Conservation (phyloP, 768 basidiomycete species). For the Termitomyces eurrhizus region DNA sequence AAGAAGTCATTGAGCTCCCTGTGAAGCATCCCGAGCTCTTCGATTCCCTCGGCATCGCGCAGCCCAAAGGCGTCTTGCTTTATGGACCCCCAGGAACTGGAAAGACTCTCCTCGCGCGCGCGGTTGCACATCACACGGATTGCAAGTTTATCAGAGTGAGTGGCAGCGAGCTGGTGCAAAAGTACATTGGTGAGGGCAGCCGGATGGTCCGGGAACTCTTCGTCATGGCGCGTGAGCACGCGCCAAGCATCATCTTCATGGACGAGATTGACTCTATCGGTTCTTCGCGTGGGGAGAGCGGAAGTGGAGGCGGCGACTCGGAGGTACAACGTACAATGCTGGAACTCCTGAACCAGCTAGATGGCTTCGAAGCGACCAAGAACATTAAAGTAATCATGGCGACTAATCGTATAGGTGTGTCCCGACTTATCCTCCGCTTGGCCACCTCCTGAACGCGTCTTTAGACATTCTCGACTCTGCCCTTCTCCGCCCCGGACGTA, state of each 20-base stretch:
- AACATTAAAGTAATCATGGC: constrained; percentile 98
- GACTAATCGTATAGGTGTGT: constrained; percentile 88
- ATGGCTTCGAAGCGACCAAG: constrained; percentile 94
- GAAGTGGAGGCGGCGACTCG: constrained; percentile 83
- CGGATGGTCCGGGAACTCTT: constrained; percentile 97
- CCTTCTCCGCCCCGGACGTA: constrained; percentile 88
- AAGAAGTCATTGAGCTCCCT: constrained; percentile 94
- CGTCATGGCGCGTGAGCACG: constrained; percentile 97
- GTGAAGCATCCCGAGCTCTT: constrained; percentile 98
- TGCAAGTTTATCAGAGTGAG: constrained; percentile 97
- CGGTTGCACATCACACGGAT: constrained; percentile 96
- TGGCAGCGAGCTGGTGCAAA: constrained; percentile 93
- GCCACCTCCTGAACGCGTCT: neutral
- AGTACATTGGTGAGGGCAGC: constrained; percentile 96
- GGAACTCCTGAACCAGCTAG: constrained; percentile 84
- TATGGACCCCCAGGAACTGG: constrained; percentile 97
- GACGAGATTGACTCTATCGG: constrained; percentile 99
- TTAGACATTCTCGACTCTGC: constrained; percentile 93
- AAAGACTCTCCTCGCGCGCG: constrained; percentile 92
- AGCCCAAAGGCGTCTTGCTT: constrained; percentile 93
- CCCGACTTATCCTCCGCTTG: neutral
- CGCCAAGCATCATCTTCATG: constrained; percentile 99
- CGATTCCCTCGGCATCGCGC: constrained; percentile 93
- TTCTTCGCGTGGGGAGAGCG: constrained; percentile 87
- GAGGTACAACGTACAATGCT: constrained; percentile 92